Evolutionary conservation across 1,284 basidiomycete species (phyloP).

Genomic region (Exsudoporus floridanus): DNA sequence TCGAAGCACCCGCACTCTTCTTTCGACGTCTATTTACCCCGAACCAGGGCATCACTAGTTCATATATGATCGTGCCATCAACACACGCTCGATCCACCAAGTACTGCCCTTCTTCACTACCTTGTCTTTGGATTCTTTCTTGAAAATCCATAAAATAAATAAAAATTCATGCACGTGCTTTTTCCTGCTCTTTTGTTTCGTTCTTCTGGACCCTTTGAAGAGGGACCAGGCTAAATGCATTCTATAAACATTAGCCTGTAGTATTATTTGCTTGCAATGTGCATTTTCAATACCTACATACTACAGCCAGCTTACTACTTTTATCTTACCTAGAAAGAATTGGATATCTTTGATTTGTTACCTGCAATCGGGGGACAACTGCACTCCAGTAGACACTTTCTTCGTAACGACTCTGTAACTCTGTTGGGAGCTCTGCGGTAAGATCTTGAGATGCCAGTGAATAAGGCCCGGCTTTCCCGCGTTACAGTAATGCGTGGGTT

Average conservation of each 20-base stretch:
- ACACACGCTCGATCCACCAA: not conserved
- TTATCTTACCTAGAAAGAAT: not conserved
- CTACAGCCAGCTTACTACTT: not conserved
- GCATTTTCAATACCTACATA: not conserved
- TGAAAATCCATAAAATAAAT: not conserved
- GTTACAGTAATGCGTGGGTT: no score
- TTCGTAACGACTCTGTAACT: no score
- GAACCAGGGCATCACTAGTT: constrained; percentile 12
- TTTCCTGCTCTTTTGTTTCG: constrained; percentile 8
- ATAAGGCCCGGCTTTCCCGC: no score
- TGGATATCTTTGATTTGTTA: not conserved
- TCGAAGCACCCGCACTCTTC: constrained; percentile 4
- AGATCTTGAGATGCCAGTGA: no score
- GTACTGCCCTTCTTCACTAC: not conserved
- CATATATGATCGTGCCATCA: constrained; percentile 15
- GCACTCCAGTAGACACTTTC: no score
- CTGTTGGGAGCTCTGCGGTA: no score
- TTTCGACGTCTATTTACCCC: constrained; percentile 1
- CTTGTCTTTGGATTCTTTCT: no score
- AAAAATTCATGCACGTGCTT: constrained; percentile 2
- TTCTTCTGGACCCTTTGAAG: constrained; percentile 2
- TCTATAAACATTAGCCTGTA: constrained; percentile 11
- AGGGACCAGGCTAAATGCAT: constrained; percentile 8
- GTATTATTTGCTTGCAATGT: constrained; percentile 6
- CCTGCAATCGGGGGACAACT: no score